Conservation (phyloP, 164 flowering plant genomes). For the Tetracentron sinense region DNA sequence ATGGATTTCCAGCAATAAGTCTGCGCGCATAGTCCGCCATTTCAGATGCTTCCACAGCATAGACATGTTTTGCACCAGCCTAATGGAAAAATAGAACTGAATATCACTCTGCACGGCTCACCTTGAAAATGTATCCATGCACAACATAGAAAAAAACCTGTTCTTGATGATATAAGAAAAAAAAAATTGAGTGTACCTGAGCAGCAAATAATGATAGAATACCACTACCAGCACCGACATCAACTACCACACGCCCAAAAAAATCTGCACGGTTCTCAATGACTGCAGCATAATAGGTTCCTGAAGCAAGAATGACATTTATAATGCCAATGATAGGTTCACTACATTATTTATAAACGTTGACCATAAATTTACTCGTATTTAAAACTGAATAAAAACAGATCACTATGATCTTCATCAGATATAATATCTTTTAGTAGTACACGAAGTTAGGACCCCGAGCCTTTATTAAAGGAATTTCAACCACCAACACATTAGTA, state of each 20-base stretch:
- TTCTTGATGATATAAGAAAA: no score
- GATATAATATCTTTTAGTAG: not conserved
- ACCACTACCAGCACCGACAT: constrained; percentile 99
- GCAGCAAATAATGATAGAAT: constrained; percentile 98
- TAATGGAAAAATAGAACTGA: constrained; percentile 13
- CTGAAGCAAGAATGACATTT: constrained; percentile 32
- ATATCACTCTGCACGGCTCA: not conserved
- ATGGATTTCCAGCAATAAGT: constrained; percentile 90
- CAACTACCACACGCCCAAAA: constrained; percentile 86
- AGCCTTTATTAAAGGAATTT: not conserved
- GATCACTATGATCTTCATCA: not conserved
- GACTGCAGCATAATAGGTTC: constrained; percentile 93
- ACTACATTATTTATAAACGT: not conserved
- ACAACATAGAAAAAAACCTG: not conserved
- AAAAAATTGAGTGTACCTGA: constrained; percentile 49
- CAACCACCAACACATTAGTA: not conserved
- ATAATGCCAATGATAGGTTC: constrained; percentile 6
- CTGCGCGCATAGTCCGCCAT: constrained; percentile 96
- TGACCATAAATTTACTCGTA: not conserved
- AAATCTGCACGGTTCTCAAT: constrained; percentile 90
- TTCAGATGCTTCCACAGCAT: constrained; percentile 99
- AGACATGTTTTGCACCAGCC: constrained; percentile 99
- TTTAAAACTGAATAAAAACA: not conserved
- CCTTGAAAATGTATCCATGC: not conserved
- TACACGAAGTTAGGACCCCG: not conserved